Percentiles rank a stretch among this genome's conserved stretches.
Evolutionary conservation across 2,329 filamentous ascomycete species (phyloP).

Genomic region (Xylaria sp.): DNA sequence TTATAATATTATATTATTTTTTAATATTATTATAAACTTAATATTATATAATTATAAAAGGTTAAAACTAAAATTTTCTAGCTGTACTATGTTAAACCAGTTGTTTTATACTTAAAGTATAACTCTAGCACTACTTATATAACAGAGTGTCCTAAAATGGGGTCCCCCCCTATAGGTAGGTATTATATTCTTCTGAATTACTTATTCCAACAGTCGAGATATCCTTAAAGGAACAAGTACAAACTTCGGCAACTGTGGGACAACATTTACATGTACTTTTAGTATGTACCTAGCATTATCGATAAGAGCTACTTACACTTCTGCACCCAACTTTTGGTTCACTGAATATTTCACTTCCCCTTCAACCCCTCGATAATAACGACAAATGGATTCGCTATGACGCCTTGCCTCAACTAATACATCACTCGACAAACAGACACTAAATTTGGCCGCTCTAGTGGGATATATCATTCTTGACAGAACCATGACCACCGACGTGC

Average conservation of each 20-base stretch:
- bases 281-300: constrained; percentile 11
- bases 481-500: constrained; percentile 37
- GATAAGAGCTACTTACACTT: constrained; percentile 22
- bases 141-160: too few species aligned
- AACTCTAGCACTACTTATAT: too few species aligned
- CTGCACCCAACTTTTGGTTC: background rate
- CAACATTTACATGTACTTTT: background rate
- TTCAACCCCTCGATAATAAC: constrained; percentile 5
- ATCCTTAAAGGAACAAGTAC: background rate
- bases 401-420: constrained; percentile 14
- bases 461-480: background rate
- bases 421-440: background rate
- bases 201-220: too few species aligned
- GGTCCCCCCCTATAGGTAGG: too few species aligned
- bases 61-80: too few species aligned
- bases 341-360: background rate
- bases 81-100: too few species aligned
- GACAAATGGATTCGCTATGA: constrained; percentile 6
- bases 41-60: too few species aligned
- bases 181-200: too few species aligned
- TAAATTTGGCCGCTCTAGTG: constrained; percentile 9
- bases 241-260: background rate
- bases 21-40: too few species aligned
- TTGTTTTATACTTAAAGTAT: too few species aligned
- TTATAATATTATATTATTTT: too few species aligned